Conservation (phyloP, 2,329 filamentous ascomycete species). For the Pseudogymnoascus sp. region DNA sequence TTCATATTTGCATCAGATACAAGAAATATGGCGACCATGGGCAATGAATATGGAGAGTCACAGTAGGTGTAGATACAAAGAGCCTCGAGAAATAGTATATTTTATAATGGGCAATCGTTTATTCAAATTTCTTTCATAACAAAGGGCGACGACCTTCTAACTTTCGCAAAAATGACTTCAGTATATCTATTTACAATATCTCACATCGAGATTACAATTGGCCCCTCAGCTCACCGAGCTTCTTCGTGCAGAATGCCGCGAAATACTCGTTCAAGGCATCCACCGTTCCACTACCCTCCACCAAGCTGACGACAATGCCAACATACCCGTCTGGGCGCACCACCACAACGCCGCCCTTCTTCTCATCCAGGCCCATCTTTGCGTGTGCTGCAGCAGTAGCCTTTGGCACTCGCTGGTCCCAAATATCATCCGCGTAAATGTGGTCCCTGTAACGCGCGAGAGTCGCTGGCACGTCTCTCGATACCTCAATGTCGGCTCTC, state of each 20-base stretch:
- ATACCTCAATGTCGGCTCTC: slow-evolving; percentile 64
- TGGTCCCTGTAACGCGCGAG: slow-evolving; percentile 72
- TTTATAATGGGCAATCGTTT: not conserved
- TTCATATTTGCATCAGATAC: not conserved
- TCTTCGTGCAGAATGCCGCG: slow-evolving; percentile 59
- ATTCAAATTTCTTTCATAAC: not conserved
- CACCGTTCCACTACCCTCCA: slow-evolving; percentile 68
- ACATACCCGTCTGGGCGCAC: slow-evolving; percentile 85
- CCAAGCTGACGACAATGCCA: slow-evolving; percentile 63
- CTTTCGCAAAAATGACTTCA: not conserved
- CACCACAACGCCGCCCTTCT: slow-evolving; percentile 70
- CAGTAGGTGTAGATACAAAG: not conserved
- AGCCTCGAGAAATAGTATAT: not conserved
- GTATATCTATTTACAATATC: not conserved
- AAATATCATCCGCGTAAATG: slow-evolving; percentile 78
- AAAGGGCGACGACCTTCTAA: not conserved
- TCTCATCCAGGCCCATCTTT: slow-evolving; percentile 73
- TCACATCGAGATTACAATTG: slow-evolving; percentile 29
- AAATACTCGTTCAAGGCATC: slow-evolving; percentile 83
- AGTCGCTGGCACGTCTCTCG: slow-evolving; percentile 58
- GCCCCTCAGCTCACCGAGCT: slow-evolving; percentile 33
- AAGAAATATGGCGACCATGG: not conserved
- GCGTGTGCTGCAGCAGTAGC: slow-evolving; percentile 70
- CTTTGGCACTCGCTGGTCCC: slow-evolving; percentile 60
- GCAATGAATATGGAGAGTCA: not conserved